Percentiles rank a stretch among this genome's conserved stretches.
These are phyloP conservation scores for Liriodendron chinense DNA, from an alignment of 164 flowering plant species.

Conservation along the genomic window DNA sequence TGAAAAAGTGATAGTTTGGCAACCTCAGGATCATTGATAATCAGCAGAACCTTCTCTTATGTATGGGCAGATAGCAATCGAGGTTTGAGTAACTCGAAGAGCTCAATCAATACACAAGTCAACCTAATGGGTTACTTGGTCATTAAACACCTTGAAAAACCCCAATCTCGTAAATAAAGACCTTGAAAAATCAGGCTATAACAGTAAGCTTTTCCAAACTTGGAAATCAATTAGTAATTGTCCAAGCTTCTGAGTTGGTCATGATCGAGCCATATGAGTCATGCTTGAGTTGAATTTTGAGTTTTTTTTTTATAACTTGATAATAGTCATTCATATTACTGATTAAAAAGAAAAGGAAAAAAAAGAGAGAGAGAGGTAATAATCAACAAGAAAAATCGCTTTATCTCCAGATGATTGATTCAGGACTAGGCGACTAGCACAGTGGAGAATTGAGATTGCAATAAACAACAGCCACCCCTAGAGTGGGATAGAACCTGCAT, in stretches of 20 bases:
- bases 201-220: too few relatives aligned
- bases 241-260: not conserved
- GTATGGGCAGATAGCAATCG: not conserved
- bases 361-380: too few relatives aligned
- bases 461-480: too few relatives aligned
- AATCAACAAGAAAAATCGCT: not conserved
- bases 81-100: not conserved
- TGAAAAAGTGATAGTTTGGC: not conserved
- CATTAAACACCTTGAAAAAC: too few relatives aligned
- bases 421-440: not conserved
- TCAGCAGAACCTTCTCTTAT: not conserved
- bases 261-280: not conserved
- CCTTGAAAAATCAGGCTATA: not conserved
- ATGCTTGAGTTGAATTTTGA: not conserved
- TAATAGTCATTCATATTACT: not conserved
- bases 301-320: not conserved
- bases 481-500: slow-evolving; percentile 56
- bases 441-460: not conserved
- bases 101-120: too few relatives aligned
- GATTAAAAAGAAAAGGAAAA: too few relatives aligned
- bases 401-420: not conserved
- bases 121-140: too few relatives aligned
- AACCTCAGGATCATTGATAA: not conserved
- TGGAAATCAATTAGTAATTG: not conserved
- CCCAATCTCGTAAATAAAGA: not conserved